Evolutionary conservation across 108 stramenopile species (phyloP).

Genomic region (Skeletonema marinoi): DNA sequence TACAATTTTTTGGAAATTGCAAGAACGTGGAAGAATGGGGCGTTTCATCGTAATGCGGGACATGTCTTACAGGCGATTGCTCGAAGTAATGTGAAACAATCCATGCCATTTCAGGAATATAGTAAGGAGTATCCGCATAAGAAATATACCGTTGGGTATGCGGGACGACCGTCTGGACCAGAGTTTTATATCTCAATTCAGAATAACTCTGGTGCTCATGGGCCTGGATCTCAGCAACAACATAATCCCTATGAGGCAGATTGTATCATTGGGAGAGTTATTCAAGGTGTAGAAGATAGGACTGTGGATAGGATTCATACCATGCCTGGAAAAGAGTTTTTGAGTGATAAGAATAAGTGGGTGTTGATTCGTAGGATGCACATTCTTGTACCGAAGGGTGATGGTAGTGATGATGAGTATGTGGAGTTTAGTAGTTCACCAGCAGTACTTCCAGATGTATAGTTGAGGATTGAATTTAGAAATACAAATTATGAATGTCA

Average conservation of each 20-base stretch:
- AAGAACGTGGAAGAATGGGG: constrained; percentile 66
- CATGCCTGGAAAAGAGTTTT: constrained; percentile 58
- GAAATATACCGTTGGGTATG: constrained; percentile 85
- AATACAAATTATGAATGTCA: not conserved
- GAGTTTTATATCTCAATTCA: constrained; percentile 77
- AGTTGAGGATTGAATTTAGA: not conserved
- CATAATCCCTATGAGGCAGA: constrained; percentile 92
- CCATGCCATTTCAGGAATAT: constrained; percentile 91
- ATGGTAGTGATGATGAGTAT: constrained; percentile 30
- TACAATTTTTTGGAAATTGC: constrained; percentile 85
- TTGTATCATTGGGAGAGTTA: constrained; percentile 81
- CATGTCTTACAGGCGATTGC: constrained; percentile 83
- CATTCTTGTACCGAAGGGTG: constrained; percentile 50
- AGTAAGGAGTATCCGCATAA: constrained; percentile 72
- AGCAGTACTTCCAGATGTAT: not conserved
- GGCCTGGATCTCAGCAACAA: constrained; percentile 82
- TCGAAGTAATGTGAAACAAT: constrained; percentile 27
- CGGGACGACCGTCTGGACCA: constrained; percentile 85
- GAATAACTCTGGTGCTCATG: constrained; percentile 83
- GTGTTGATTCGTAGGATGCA: constrained; percentile 62
- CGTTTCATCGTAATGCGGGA: constrained; percentile 81
- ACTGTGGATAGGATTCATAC: constrained; percentile 62
- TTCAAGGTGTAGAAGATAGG: constrained; percentile 68
- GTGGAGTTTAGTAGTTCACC: constrained; percentile 40
- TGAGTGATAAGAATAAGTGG: constrained; percentile 53